These are phyloP conservation scores for Candida dajiaensis DNA, from an alignment of 805 yeast species.

Conservation along the genomic window DNA sequence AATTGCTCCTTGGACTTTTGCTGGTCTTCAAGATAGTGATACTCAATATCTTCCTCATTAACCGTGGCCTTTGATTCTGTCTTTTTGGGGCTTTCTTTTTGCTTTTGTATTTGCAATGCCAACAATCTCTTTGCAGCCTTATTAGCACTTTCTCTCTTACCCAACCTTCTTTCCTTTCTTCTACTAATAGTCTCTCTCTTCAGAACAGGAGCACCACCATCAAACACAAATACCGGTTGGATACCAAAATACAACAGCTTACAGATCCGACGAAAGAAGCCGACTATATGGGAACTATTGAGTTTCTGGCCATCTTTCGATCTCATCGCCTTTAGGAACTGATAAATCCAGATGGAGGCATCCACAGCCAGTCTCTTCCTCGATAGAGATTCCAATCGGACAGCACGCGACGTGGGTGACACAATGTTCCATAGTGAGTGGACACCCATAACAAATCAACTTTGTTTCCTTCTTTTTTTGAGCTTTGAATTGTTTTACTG, in stretches of 20 bases:
- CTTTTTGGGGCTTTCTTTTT: conserved; percentile 3
- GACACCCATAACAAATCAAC: conserved; percentile 72
- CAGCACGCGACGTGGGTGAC: conserved; percentile 87
- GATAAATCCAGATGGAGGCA: conserved; percentile 98
- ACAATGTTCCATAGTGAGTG: conserved; percentile 89
- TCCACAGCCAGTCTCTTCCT: conserved; percentile 85
- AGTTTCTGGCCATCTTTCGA: conserved; percentile 77
- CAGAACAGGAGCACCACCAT: conserved; percentile 87
- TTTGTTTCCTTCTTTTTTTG: too few species aligned
- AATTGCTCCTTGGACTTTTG: conserved; percentile 8
- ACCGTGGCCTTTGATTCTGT: conserved; percentile 10
- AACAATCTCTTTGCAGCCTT: conserved; percentile 76
- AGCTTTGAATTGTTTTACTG: too few species aligned
- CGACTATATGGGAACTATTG: conserved; percentile 83
- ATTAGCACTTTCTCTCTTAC: conserved; percentile 60
- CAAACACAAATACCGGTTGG: conserved; percentile 86
- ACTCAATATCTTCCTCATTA: conserved; percentile 24
- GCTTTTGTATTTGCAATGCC: conserved; percentile 69
- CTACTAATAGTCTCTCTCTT: conserved; percentile 72
- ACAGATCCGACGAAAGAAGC: conserved; percentile 91
- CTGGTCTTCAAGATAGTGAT: conserved; percentile 33
- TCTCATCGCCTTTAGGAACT: conserved; percentile 90
- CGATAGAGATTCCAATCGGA: conserved; percentile 76
- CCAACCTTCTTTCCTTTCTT: conserved; percentile 70
- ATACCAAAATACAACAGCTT: conserved; percentile 84